Percentiles rank a stretch among this genome's conserved stretches.
Conservation (phyloP, 495 filamentous ascomycete genomes). For the Lophiotrema nucula region DNA sequence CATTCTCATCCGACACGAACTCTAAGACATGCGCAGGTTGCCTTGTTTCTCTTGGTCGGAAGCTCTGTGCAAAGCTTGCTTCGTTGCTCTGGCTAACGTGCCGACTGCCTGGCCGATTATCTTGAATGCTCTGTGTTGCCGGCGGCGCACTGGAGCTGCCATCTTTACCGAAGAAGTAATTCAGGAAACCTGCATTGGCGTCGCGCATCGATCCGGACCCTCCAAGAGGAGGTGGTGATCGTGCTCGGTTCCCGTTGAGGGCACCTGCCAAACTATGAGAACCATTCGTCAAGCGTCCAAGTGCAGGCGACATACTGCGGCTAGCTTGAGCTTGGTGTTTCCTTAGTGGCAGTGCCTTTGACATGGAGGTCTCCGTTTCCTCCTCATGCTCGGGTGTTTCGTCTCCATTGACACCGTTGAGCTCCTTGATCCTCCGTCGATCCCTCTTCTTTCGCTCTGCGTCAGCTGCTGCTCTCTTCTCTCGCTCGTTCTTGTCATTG, state of each 20-base stretch:
- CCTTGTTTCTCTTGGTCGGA: slow-evolving; percentile 70
- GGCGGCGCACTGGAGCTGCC: slow-evolving; percentile 52
- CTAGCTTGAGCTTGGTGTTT: slow-evolving; percentile 58
- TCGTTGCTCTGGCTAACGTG: slow-evolving; percentile 74
- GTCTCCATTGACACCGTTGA: slow-evolving; percentile 70
- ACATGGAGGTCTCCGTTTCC: slow-evolving; percentile 49
- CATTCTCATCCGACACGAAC: slow-evolving; percentile 27
- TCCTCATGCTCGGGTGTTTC: slow-evolving; percentile 70
- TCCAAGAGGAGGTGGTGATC: slow-evolving; percentile 62
- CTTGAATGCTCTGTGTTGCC: slow-evolving; percentile 45
- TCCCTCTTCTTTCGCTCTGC: slow-evolving; percentile 86
- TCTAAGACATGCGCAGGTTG: slow-evolving; percentile 40
- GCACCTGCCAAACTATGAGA: slow-evolving; percentile 54
- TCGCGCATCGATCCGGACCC: slow-evolving; percentile 61
- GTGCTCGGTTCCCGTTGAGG: slow-evolving; percentile 65
- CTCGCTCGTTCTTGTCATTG: slow-evolving; percentile 87
- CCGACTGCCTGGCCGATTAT: slow-evolving; percentile 51
- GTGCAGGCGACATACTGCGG: slow-evolving; percentile 79
- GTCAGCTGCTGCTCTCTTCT: slow-evolving; percentile 71
- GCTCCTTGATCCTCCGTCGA: slow-evolving; percentile 73
- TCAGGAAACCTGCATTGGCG: slow-evolving; percentile 93
- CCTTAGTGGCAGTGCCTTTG: slow-evolving; percentile 58
- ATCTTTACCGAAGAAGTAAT: slow-evolving; percentile 98
- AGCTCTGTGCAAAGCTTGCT: slow-evolving; percentile 77
- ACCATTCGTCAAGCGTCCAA: slow-evolving; percentile 60